A percentile compares a stretch with the other conserved stretches of the same genome.
phyloP scores from a whole-genome alignment of 2,329 filamentous ascomycete species.

The Arthrobotrys sinensis region DNA sequence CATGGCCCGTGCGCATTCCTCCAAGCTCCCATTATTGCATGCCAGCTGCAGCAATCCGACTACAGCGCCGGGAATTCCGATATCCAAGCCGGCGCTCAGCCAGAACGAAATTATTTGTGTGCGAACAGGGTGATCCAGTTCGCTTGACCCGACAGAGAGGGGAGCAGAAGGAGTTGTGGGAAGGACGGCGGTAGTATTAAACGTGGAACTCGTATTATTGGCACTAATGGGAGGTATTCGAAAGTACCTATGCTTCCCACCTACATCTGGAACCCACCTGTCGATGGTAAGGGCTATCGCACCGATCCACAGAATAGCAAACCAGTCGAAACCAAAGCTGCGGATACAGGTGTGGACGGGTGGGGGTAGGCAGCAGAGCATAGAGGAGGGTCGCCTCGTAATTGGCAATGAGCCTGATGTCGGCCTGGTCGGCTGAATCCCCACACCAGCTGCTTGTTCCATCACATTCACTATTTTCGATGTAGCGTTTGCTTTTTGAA shows the following conservation, averaged over 20 bases:
- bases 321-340: constrained; percentile 37
- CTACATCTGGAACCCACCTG: constrained; percentile 35
- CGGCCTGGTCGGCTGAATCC: constrained; percentile 32
- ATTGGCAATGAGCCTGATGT: constrained; percentile 55
- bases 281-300: constrained; percentile 19
- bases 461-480: constrained; percentile 22
- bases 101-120: constrained; percentile 42
- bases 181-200: not conserved
- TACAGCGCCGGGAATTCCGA: constrained; percentile 18
- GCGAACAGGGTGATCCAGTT: constrained; percentile 19
- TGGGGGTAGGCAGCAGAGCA: constrained; percentile 49
- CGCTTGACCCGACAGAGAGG: not conserved
- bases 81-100: constrained; percentile 35
- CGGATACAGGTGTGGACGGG: constrained; percentile 24
- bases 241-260: constrained; percentile 43
- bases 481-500: constrained; percentile 30
- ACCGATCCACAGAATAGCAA: constrained; percentile 23
- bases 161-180: not conserved
- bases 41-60: constrained; percentile 25
- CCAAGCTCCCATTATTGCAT: constrained; percentile 18
- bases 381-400: constrained; percentile 47
- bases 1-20: constrained; percentile 50
- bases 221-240: constrained; percentile 16
- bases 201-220: constrained; percentile 5
- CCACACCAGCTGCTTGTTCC: constrained; percentile 29